Percentiles rank a stretch among this genome's conserved stretches.
Conservation (phyloP, 2,329 filamentous ascomycete species). For the Alternaria arbusti region DNA sequence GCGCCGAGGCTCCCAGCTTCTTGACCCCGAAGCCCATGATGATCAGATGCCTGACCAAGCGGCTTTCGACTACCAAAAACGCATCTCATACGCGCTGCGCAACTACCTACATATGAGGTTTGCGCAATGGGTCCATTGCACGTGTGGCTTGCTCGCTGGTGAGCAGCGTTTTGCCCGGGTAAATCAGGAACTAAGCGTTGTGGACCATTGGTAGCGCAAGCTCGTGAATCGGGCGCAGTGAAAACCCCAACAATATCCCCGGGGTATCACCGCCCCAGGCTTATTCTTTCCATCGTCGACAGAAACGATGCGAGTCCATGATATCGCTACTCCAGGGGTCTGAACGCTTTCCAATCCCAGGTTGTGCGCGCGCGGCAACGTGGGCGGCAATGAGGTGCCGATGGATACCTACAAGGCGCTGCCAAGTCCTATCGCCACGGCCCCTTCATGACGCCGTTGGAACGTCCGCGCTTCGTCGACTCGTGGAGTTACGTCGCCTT, state of each 20-base stretch:
- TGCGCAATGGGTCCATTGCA: fast-evolving
- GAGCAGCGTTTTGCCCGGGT: not conserved
- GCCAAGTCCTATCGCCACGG: not conserved
- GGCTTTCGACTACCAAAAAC: not conserved
- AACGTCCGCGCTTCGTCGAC: not conserved
- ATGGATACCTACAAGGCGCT: not conserved
- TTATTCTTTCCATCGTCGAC: not conserved
- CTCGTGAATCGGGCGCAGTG: not conserved
- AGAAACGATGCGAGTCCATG: not conserved
- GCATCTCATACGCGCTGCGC: not conserved
- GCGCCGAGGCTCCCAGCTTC: not conserved
- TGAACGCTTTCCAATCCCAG: not conserved
- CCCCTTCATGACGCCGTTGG: not conserved
- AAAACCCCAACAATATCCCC: not conserved
- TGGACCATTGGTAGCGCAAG: not conserved
- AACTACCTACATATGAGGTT: not conserved
- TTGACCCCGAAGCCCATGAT: not conserved
- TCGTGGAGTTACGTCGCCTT: not conserved
- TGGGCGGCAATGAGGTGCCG: not conserved
- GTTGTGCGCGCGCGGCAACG: not conserved
- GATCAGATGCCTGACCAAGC: not conserved
- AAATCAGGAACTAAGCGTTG: fast-evolving
- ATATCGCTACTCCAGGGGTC: not conserved
- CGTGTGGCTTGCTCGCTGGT: not conserved
- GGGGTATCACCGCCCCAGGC: not conserved